Evolutionary conservation across 805 yeast genomes (phyloP).

Genomic region (Priceomyces haplophilus): DNA sequence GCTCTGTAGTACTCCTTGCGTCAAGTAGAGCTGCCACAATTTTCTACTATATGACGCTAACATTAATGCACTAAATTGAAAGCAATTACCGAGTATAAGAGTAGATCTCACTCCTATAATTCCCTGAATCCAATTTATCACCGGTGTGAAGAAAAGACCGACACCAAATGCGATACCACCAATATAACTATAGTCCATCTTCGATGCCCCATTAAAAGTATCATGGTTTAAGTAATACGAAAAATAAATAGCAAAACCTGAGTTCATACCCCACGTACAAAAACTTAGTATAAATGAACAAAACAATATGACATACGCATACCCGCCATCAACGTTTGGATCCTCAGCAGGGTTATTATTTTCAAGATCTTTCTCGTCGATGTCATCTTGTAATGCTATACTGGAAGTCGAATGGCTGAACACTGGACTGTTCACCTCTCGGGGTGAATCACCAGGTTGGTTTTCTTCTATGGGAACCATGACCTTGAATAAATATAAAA

Average conservation of each 20-base stretch:
- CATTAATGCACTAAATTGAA: slow-evolving; percentile 54
- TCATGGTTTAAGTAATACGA: slow-evolving; percentile 52
- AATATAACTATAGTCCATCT: slow-evolving; percentile 59
- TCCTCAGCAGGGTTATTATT: slow-evolving; percentile 4
- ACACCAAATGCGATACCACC: slow-evolving; percentile 66
- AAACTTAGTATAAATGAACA: slow-evolving; percentile 52
- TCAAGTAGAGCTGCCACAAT: slow-evolving; percentile 63
- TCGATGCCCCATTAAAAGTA: slow-evolving; percentile 52
- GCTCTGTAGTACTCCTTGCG: slow-evolving; percentile 68
- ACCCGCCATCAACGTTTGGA: slow-evolving; percentile 52
- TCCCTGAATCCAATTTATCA: slow-evolving; percentile 47
- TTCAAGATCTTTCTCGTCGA: slow-evolving; percentile 2
- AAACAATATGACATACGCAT: slow-evolving; percentile 62
- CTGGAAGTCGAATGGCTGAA: not conserved
- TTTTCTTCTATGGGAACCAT: too few species aligned
- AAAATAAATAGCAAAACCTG: slow-evolving; percentile 63
- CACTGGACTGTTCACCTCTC: not conserved
- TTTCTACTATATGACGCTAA: slow-evolving; percentile 58
- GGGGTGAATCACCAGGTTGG: too few species aligned
- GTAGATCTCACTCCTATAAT: slow-evolving; percentile 39
- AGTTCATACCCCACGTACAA: slow-evolving; percentile 72
- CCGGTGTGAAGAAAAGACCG: slow-evolving; percentile 51
- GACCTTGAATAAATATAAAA: too few species aligned
- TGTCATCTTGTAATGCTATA: not conserved
- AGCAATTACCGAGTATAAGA: slow-evolving; percentile 44